Base-by-base conservation (phyloP, 306 rosid species). In the Fragaria iinumae region DNA sequence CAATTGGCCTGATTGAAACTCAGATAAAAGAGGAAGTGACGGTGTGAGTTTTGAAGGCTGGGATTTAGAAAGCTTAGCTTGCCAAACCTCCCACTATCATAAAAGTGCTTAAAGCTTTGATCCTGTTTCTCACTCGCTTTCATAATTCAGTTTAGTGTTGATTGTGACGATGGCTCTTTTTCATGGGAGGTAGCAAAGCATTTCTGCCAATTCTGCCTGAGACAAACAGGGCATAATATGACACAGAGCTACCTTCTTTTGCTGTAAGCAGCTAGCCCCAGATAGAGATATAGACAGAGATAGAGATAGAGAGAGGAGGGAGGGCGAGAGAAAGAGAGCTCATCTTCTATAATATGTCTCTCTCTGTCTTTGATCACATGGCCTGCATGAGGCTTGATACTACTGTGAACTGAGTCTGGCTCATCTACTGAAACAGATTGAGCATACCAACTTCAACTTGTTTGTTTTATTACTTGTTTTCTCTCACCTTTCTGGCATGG, bases 301-400 rank as follows among this genome's bases (percentile, higher is more conserved):
- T 20, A 53, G 59, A 53, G 59, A 53, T 5, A 53, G 59, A 18
- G 23, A 9, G 39, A 29, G 68, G 20, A 29, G 68, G 11, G 38
- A 60, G 18, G 25, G 66, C 27, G 66, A 60, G 38, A 27, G 21
- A 63, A 4, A 16, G 68, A 60, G 67, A 27, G 67, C 67, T 25
- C 65, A 11, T 63, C 44, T 63, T 34, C 21, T 16, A 32, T 83
- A 43, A 38, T 80, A 77, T 69, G 17, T 29, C 39, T 11, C 23
- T 17, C n/a, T 50, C 80, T 83, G 80, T 23, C 56, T 60, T 60
- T 69, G 34, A 72, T 90, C 89, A 79, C 90, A 82, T 85, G 93
- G 75, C 75, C 81, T 81, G 79, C 85, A 27, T 72, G 77, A 74
- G 52, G 41, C 12, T 81, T 77, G 82, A 48, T 80, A 73, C 47